Evolutionary conservation across 176 grass and related monocot genomes (phyloP).

Genomic region (Eremochloa ophiuroides): DNA sequence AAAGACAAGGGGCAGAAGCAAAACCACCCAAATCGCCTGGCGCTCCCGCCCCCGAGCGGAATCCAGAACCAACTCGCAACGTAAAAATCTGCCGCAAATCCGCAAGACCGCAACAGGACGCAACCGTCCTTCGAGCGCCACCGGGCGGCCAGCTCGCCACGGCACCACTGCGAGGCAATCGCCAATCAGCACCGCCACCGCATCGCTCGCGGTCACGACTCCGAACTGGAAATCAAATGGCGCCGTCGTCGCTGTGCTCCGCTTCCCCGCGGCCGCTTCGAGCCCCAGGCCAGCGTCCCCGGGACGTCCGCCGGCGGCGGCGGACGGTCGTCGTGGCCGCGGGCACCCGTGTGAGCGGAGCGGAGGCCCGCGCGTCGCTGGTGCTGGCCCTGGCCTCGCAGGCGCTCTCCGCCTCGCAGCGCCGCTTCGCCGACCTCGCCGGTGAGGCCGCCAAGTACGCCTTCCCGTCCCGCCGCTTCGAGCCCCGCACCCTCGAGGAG

Average conservation of each 20-base stretch:
- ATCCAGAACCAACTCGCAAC: neutral
- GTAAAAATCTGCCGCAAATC: neutral
- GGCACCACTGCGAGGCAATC: neutral
- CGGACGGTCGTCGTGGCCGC: slow-evolving; percentile 32
- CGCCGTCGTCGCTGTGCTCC: slow-evolving; percentile 28
- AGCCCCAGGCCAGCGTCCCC: slow-evolving; percentile 7
- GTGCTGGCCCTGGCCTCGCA: slow-evolving; percentile 75
- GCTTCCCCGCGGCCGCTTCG: neutral
- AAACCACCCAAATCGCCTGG: neutral
- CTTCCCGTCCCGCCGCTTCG: slow-evolving; percentile 53
- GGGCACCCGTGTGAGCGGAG: slow-evolving; percentile 18
- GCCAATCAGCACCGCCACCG: neutral
- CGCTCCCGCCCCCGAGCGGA: neutral
- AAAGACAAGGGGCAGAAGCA: neutral
- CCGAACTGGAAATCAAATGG: slow-evolving; percentile 33
- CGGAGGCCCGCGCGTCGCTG: slow-evolving; percentile 61
- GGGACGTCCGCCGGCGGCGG: neutral
- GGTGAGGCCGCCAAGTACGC: slow-evolving; percentile 65
- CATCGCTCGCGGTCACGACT: neutral
- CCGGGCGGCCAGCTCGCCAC: neutral
- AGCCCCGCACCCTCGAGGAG: slow-evolving; percentile 72
- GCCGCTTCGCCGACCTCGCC: slow-evolving; percentile 54
- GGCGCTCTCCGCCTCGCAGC: slow-evolving; percentile 52
- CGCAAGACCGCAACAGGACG: neutral
- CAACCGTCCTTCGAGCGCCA: neutral